phyloP scores from a whole-genome alignment of 2,329 filamentous ascomycete genomes.

The Claviceps africana region DNA sequence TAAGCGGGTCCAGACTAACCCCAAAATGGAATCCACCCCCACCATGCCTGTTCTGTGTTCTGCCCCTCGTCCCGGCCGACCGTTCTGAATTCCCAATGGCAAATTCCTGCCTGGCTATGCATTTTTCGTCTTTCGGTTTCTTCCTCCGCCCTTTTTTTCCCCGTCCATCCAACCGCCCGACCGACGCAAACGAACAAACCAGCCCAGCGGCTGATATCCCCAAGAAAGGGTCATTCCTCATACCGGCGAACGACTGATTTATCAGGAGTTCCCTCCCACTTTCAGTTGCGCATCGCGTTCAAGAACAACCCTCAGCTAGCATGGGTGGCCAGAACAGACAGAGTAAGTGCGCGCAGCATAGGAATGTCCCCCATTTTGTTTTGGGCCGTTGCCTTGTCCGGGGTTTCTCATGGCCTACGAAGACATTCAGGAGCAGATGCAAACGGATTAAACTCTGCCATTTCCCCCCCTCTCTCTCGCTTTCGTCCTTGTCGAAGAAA shows the following conservation, averaged over 20 bases:
- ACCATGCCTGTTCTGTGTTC: background rate
- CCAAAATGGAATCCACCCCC: constrained; percentile 1
- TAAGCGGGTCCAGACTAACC: no score
- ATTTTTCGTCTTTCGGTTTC: no score
- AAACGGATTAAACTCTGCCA: background rate
- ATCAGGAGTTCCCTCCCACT: background rate
- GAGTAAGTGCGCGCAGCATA: constrained; percentile 16
- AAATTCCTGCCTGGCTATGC: background rate
- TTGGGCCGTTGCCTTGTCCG: background rate
- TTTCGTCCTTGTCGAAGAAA: background rate
- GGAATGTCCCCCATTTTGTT: background rate
- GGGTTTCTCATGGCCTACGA: background rate
- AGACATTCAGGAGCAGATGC: background rate
- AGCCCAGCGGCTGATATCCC: background rate
- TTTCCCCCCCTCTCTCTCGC: background rate
- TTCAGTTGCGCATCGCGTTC: background rate
- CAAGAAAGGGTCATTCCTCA: background rate
- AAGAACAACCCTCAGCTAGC: background rate
- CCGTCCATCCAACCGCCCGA: background rate
- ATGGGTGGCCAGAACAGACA: constrained; percentile 28
- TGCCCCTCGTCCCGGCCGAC: background rate
- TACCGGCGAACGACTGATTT: background rate
- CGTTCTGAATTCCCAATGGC: background rate
- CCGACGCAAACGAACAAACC: background rate
- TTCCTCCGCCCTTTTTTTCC: background rate